Conservation (phyloP, 768 basidiomycete genomes). For the Cytidiella melzeri region DNA sequence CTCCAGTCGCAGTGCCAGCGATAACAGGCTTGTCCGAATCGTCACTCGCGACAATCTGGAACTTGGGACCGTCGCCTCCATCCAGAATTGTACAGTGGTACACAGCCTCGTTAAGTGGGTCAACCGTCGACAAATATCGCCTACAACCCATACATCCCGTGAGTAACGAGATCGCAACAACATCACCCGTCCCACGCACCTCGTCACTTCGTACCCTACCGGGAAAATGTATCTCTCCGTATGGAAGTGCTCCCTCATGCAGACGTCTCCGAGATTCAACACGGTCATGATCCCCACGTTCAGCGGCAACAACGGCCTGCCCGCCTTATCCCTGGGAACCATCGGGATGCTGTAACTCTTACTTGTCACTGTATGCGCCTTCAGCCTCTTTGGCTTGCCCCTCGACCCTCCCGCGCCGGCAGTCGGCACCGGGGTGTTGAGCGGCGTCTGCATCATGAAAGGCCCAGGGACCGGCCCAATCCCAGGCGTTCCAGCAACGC, state of each 20-base stretch:
- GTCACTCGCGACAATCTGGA: constrained; percentile 75
- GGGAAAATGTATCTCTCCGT: constrained; percentile 88
- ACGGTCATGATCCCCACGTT: constrained; percentile 88
- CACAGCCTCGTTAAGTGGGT: constrained; percentile 59
- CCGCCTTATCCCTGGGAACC: constrained; percentile 68
- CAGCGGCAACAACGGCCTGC: constrained; percentile 67
- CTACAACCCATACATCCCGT: constrained; percentile 38
- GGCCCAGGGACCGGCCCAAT: constrained; percentile 1
- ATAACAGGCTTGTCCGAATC: constrained; percentile 65
- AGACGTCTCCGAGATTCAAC: constrained; percentile 65
- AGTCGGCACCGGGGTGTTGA: background rate
- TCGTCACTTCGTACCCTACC: constrained; percentile 1
- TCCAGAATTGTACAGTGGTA: constrained; percentile 83
- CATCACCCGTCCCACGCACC: constrained; percentile 2
- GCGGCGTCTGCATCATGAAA: constrained; percentile 1
- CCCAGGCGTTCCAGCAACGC: too few species aligned
- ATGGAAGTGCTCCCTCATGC: constrained; percentile 80
- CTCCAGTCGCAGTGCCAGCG: constrained; percentile 84
- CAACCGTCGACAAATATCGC: constrained; percentile 72
- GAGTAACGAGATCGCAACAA: constrained; percentile 1
- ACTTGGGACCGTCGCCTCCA: constrained; percentile 81
- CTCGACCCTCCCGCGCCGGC: constrained; percentile 28
- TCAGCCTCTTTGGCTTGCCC: constrained; percentile 70
- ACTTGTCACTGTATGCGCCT: constrained; percentile 75
- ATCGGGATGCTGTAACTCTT: constrained; percentile 73